A percentile compares a stretch with the other conserved stretches of the same genome.
Conservation (phyloP, 352 stramenopile genomes). For the Pythium chondricola region DNA sequence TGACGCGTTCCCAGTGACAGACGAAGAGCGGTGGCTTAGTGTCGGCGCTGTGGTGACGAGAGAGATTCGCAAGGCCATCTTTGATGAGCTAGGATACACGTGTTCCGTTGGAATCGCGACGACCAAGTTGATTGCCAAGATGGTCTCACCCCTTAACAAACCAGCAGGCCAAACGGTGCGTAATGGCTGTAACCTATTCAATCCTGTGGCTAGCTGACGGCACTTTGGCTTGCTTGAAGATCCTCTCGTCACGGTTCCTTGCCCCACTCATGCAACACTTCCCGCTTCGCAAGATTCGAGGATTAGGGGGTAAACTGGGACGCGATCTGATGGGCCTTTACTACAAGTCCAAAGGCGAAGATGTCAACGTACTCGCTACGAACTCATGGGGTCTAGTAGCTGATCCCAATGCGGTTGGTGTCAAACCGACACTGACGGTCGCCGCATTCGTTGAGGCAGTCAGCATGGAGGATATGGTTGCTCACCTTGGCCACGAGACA, state of each 20-base stretch:
- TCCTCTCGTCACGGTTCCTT: constrained; percentile 63
- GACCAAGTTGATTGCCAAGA: constrained; percentile 78
- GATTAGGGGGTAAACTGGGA: constrained; percentile 72
- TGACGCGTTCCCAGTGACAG: constrained; percentile 48
- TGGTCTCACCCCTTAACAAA: constrained; percentile 78
- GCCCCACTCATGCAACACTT: constrained; percentile 58
- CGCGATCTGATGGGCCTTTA: constrained; percentile 61
- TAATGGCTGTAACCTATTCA: background rate
- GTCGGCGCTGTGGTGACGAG: constrained; percentile 56
- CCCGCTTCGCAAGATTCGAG: constrained; percentile 64
- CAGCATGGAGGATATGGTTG: constrained; percentile 39
- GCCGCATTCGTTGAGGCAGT: constrained; percentile 48
- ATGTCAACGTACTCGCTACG: constrained; percentile 10
- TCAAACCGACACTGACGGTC: constrained; percentile 29
- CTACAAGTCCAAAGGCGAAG: constrained; percentile 28
- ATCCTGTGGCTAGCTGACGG: background rate
- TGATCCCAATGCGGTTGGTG: constrained; percentile 9
- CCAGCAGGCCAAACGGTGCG: constrained; percentile 65
- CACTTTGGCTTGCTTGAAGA: constrained; percentile 14
- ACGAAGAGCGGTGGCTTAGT: constrained; percentile 59
- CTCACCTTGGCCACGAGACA: constrained; percentile 54
- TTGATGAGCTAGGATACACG: constrained; percentile 59
- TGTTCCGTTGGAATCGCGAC: constrained; percentile 72
- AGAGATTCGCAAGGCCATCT: constrained; percentile 67
- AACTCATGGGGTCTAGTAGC: constrained; percentile 17